Evolutionary conservation across 2,329 filamentous ascomycete genomes (phyloP), one percentile per base, ranked within the genome.

Genomic region (Fusarium oligoseptatum): DNA sequence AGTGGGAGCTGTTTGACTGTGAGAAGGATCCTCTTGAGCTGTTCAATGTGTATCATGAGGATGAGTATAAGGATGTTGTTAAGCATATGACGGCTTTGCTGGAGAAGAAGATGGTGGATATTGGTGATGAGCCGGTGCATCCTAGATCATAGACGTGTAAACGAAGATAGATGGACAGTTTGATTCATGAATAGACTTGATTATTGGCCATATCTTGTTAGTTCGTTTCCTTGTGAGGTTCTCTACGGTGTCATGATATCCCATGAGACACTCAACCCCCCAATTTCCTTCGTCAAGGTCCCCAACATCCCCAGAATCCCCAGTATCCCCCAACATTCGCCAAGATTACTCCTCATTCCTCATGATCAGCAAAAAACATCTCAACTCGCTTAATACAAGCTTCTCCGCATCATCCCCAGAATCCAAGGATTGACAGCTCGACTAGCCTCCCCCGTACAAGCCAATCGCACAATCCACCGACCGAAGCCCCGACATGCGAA

Each of bases 1-100:
- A 89, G 74, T 89, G 88, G 87, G 88, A 89, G 77, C 71, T 89
- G 24, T 89, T 89, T 74, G 87, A 89, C 74, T 87, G 87, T 60
- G 75, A 85, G 2, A 80, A 87, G 68, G 88, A 88, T 68, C 85
- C 86, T 0, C 72, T 88, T 24, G 85, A 88, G 72, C 70, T 87
- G 48, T 87, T 88, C 67, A 88, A 88, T 60, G 75, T 81, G 27
- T 87, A 88, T 65, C 14, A 79, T 3, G 82, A 87, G 1, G 68
- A 80, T 0, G 74, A 77, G 60, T 87, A 87, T 73, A 41, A 65
- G 10, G 77, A 82, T 2, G 79, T 85, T 1, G 83, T 87, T 3
- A 72, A 72, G 71, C 61, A 76, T 0, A 87, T 88, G 85, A 86
- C 81, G 3, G 68, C 50, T 52, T 66, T 84, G 71, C 66, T 88